A percentile compares a stretch with the other conserved stretches of the same genome.
Evolutionary conservation across 2,329 filamentous ascomycete genomes (phyloP).

Genomic region (Talaromyces rugulosus): DNA sequence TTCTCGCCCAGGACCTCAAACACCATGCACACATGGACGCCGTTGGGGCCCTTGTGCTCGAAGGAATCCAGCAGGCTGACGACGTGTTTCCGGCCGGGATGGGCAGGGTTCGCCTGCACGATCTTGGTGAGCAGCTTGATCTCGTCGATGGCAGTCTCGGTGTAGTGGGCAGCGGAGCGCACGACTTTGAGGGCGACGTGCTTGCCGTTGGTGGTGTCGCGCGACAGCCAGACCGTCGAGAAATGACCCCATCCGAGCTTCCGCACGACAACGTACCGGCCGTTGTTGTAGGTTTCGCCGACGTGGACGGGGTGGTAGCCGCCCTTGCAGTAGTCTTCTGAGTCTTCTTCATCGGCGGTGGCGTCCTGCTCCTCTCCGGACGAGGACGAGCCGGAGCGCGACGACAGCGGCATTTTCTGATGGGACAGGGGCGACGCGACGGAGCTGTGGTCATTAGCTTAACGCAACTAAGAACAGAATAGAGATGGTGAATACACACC

Average conservation of each 20-base stretch:
- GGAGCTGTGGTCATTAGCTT: slow-evolving; percentile 16
- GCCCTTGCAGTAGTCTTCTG: slow-evolving; percentile 98
- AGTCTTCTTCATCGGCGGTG: slow-evolving; percentile 96
- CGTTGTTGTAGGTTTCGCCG: slow-evolving; percentile 96
- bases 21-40: slow-evolving; percentile 97
- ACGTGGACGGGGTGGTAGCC: slow-evolving; percentile 94
- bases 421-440: slow-evolving; percentile 38
- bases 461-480: slow-evolving; percentile 13
- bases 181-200: slow-evolving; percentile 98
- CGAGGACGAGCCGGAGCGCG: slow-evolving; percentile 70
- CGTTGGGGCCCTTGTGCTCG: slow-evolving; percentile 94
- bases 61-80: slow-evolving; percentile 96
- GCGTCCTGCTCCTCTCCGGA: slow-evolving; percentile 83
- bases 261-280: slow-evolving; percentile 91
- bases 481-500: slow-evolving; percentile 24
- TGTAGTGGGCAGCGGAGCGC: slow-evolving; percentile 95
- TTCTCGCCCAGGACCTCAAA: slow-evolving; percentile 98
- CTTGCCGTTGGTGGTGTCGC: slow-evolving; percentile 83
- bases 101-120: slow-evolving; percentile 88
- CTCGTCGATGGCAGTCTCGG: slow-evolving; percentile 96
- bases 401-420: slow-evolving; percentile 50
- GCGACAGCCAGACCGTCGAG: slow-evolving; percentile 85
- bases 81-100: slow-evolving; percentile 90
- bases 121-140: slow-evolving; percentile 98
- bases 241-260: slow-evolving; percentile 99